Percentiles rank a stretch among this genome's conserved stretches.
phyloP scores from a whole-genome alignment of 495 filamentous ascomycete genomes.

The Aspergillus kassunensis region DNA sequence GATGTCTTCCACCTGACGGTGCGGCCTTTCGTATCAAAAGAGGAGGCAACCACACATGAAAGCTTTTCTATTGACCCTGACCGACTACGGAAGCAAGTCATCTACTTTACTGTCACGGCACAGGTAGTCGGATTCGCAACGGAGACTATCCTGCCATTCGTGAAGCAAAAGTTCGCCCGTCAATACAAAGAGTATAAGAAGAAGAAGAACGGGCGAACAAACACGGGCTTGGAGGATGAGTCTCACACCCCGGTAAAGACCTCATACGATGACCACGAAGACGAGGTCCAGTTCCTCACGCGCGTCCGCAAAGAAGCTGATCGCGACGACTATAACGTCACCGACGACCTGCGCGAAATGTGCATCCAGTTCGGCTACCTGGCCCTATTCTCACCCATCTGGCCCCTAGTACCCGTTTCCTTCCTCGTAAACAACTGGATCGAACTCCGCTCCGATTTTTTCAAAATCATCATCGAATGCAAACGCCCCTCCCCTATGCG shows the following conservation, averaged over 20 bases:
- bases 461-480: slow-evolving; percentile 91
- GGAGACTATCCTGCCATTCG: slow-evolving; percentile 80
- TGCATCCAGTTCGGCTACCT: slow-evolving; percentile 91
- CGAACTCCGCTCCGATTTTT: slow-evolving; percentile 86
- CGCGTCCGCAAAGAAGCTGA: slow-evolving; percentile 87
- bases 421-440: slow-evolving; percentile 97
- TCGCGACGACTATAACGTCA: slow-evolving; percentile 80
- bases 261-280: slow-evolving; percentile 51
- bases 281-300: slow-evolving; percentile 72
- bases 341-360: slow-evolving; percentile 89
- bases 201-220: slow-evolving; percentile 26
- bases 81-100: slow-evolving; percentile 83
- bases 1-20: slow-evolving; percentile 80
- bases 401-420: slow-evolving; percentile 83
- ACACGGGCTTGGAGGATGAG: slow-evolving; percentile 20
- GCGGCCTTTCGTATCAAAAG: slow-evolving; percentile 66
- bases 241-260: slow-evolving; percentile 18
- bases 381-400: slow-evolving; percentile 87
- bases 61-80: slow-evolving; percentile 81
- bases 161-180: slow-evolving; percentile 68
- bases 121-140: slow-evolving; percentile 85
- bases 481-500: slow-evolving; percentile 82
- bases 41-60: slow-evolving; percentile 54
- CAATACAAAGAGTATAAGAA: slow-evolving; percentile 63
- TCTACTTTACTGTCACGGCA: slow-evolving; percentile 95